These are phyloP conservation scores for Trifolium subterraneum DNA, from an alignment of 306 rosid species.

Conservation along the genomic window DNA sequence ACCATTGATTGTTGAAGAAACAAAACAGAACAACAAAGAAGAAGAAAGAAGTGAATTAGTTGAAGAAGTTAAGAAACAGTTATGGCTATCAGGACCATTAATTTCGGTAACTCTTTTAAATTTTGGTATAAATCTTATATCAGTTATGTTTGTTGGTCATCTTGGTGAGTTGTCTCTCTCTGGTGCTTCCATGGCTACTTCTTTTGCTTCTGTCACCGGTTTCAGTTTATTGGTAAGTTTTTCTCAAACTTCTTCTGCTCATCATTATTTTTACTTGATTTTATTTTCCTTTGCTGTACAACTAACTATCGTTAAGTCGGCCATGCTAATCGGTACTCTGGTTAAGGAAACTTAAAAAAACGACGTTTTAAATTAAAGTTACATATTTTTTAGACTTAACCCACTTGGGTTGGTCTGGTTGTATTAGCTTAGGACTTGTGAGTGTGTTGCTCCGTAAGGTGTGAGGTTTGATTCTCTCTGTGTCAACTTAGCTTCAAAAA, in stretches of 20 bases:
- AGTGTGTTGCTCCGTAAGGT: no score
- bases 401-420: no score
- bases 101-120: constrained; percentile 54
- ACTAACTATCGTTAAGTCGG: no score
- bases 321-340: no score
- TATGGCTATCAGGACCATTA: constrained; percentile 85
- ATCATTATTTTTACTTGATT: neutral
- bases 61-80: constrained; percentile 70
- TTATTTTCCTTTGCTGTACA: no score
- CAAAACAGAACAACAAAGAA: neutral
- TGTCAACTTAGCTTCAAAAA: no score
- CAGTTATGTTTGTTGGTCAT: constrained; percentile 83
- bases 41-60: constrained; percentile 13
- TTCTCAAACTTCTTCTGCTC: neutral
- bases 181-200: constrained; percentile 84
- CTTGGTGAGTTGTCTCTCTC: constrained; percentile 73
- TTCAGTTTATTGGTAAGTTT: constrained; percentile 67
- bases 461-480: no score
- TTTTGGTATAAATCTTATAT: constrained; percentile 53
- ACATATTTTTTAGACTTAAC: no score
- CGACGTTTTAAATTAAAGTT: no score
- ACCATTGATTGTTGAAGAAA: constrained; percentile 7
- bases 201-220: constrained; percentile 79
- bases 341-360: no score
- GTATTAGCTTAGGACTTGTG: no score